phyloP scores from a whole-genome alignment of 306 rosid species.

The Boehmeria nivea region DNA sequence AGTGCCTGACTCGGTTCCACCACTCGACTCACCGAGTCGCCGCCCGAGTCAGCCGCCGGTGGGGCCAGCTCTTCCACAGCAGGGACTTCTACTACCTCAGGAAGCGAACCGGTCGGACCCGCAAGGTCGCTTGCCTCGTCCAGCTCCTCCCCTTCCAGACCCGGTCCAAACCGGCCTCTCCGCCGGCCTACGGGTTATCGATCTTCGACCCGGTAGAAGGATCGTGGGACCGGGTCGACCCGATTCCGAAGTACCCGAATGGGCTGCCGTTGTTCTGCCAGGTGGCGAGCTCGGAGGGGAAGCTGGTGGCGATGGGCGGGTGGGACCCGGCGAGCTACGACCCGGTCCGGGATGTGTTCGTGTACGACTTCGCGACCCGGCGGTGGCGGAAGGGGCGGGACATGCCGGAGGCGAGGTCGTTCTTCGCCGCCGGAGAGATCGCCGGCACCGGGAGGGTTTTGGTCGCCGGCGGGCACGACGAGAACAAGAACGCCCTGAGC shows the following conservation, averaged over 20 bases:
- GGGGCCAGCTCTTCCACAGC: conserved; percentile 36
- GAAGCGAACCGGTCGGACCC: conserved; percentile 29
- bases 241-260: conserved; percentile 41
- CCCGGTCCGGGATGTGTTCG: conserved; percentile 40
- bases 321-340: conserved; percentile 50
- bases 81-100: conserved; percentile 30
- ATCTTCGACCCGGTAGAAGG: conserved; percentile 32
- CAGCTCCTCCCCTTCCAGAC: conserved; percentile 27
- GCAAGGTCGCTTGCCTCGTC: conserved; percentile 31
- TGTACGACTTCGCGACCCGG: conserved; percentile 40
- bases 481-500: conserved; percentile 40
- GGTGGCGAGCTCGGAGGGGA: conserved; percentile 42
- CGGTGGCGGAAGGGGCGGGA: conserved; percentile 34
- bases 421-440: conserved; percentile 39
- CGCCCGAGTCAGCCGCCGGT: conserved; percentile 34
- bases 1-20: conserved; percentile 44
- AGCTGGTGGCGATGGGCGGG: conserved; percentile 54
- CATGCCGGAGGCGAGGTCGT: conserved; percentile 44
- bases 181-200: conserved; percentile 29
- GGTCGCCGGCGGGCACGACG: conserved; percentile 58
- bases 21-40: conserved; percentile 40
- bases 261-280: conserved; percentile 50
- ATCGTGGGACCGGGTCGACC: conserved; percentile 33
- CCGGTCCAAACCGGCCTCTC: conserved; percentile 19
- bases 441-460: conserved; percentile 25